Evolutionary conservation across 2,329 filamentous ascomycete genomes (phyloP), one percentile per base, ranked within the genome.

Genomic region (Alternaria infectoria): DNA sequence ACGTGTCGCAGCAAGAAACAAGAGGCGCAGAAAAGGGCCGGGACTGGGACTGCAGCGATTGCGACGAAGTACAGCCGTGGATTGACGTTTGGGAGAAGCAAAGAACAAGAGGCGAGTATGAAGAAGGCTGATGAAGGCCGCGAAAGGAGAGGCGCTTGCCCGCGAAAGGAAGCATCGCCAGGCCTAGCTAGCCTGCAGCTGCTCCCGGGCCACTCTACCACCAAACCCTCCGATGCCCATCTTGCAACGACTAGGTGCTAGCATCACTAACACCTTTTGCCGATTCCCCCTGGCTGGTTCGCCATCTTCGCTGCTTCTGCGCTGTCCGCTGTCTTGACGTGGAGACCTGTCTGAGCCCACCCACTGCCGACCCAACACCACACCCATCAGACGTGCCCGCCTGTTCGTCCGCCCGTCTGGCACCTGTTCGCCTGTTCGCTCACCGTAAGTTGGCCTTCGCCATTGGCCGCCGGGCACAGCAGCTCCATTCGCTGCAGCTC

Each of bases 1-100:
- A 67, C 57, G 68, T 57, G 67, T 69, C 67, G 69, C 74, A 69
- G 57, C 67, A 69, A 73, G 60, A 74, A 68, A 69, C 69, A 61
- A 69, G 64, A 57, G 62, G 64, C 61, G 66, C 65, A 57, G 58
- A 62, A 57, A 45, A 59, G 61, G 57, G 59, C 46, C 62, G 55
- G 54, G 43, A 54, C 66, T 74, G 63, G 73, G 71, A 74, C 72
- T 60, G 68, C 72, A 76, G 74, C 66, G 60, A 60, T 44, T 51
- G 62, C 68, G 36, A 54, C 13, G 49, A 59, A 65, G 63, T 50
- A 52, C 57, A 58, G 71, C 57, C 66, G 61, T 57, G 44, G 59
- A 44, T 54, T 50, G 57, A 50, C 43, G 55, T 56, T 61, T 64
- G 60, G 40, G 62, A 62, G 59, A 69, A 63, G 61, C 66, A 66